A percentile compares a stretch with the other conserved stretches of the same genome.
These are phyloP conservation scores for Blastobotrys elegans DNA, from an alignment of 1,139 yeast species.

Conservation along the genomic window DNA sequence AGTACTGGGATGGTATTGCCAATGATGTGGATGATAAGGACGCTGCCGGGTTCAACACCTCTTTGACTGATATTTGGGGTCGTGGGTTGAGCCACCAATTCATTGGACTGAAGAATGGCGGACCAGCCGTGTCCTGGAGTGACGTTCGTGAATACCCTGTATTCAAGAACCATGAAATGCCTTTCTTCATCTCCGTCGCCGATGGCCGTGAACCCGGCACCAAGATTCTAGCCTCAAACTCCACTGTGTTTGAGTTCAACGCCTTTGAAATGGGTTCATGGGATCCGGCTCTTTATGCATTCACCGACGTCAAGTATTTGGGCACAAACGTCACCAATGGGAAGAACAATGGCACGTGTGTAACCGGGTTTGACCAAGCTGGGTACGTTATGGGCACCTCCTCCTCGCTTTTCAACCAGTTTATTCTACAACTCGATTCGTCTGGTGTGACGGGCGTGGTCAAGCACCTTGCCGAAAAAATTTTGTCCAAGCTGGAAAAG, in stretches of 20 bases:
- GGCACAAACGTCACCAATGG: conserved; percentile 68
- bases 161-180: conserved; percentile 67
- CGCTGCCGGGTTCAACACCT: conserved; percentile 71
- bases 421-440: conserved; percentile 54
- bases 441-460: conserved; percentile 47
- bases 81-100: conserved; percentile 77
- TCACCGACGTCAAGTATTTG: conserved; percentile 64
- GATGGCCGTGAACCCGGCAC: conserved; percentile 78
- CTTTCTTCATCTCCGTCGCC: conserved; percentile 82
- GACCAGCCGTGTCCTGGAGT: conserved; percentile 64
- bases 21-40: conserved; percentile 55
- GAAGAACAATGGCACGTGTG: conserved; percentile 39
- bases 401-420: conserved; percentile 70
- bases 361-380: conserved; percentile 69
- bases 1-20: conserved; percentile 51
- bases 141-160: conserved; percentile 50
- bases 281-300: conserved; percentile 77
- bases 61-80: conserved; percentile 93
- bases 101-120: conserved; percentile 52
- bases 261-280: conserved; percentile 84
- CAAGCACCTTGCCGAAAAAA: conserved; percentile 37
- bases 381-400: conserved; percentile 77
- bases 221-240: conserved; percentile 46
- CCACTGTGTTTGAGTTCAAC: conserved; percentile 77
- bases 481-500: conserved; percentile 28